Conservation (phyloP, 805 yeast species). For the Suhomyces emberorum region DNA sequence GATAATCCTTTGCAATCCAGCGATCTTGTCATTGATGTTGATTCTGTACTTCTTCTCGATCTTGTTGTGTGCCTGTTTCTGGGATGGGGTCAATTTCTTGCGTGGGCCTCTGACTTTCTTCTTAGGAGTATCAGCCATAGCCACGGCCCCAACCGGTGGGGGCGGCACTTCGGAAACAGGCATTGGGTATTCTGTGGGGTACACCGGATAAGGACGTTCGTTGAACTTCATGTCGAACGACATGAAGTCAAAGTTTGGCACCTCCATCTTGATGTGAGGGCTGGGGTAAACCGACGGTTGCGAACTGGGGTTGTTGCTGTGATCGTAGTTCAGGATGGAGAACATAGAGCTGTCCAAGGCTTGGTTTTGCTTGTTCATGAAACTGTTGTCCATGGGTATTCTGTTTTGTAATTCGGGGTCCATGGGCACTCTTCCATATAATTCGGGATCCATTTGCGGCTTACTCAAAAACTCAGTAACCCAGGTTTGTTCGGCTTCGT, state of each 20-base stretch:
- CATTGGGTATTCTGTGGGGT: not conserved
- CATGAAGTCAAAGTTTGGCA: not conserved
- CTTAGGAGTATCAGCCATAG: constrained; percentile 15
- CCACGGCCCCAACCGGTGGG: not conserved
- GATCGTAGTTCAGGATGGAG: not conserved
- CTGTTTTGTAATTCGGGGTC: too few species aligned
- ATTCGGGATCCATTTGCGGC: too few species aligned
- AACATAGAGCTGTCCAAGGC: not conserved
- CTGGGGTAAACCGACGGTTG: not conserved
- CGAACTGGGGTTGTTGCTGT: not conserved
- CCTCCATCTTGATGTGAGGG: not conserved
- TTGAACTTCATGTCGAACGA: not conserved
- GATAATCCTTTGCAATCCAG: constrained; percentile 60
- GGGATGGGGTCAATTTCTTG: constrained; percentile 54
- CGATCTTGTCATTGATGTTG: constrained; percentile 69
- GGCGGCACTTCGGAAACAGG: not conserved
- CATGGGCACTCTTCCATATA: too few species aligned
- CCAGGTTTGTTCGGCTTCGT: not conserved
- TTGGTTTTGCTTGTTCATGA: not conserved
- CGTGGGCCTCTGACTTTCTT: constrained; percentile 43
- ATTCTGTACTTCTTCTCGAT: constrained; percentile 70
- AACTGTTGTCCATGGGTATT: not conserved
- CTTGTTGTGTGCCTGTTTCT: constrained; percentile 69
- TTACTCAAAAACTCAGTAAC: not conserved
- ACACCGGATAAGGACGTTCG: not conserved